A percentile compares a stretch with the other conserved stretches of the same genome.
phyloP scores from a whole-genome alignment of 1,139 yeast genomes.

The Candida smagusa region DNA sequence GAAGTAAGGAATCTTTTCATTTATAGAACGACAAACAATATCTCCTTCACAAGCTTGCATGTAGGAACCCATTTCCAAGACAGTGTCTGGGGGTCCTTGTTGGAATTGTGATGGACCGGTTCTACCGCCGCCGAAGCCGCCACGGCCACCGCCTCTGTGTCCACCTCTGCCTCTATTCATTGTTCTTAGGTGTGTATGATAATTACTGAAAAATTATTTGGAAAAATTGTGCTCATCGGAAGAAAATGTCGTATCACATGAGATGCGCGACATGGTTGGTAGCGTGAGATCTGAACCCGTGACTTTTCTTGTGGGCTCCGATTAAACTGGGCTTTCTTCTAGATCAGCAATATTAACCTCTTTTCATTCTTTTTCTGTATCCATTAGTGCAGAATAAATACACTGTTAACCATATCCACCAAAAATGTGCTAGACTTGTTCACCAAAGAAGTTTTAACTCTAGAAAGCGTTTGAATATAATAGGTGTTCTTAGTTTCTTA shows the following conservation, averaged over 20 bases:
- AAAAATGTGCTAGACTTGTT: no score
- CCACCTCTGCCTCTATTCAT: slow-evolving; percentile 72
- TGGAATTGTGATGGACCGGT: slow-evolving; percentile 53
- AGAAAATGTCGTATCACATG: neutral
- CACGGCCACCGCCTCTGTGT: slow-evolving; percentile 49
- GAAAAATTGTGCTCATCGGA: slow-evolving; percentile 1
- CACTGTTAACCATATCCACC: no score
- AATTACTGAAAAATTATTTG: neutral
- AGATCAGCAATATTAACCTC: no score
- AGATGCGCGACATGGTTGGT: no score
- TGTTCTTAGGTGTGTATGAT: neutral
- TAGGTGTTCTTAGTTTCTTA: no score
- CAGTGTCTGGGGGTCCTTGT: slow-evolving; percentile 92
- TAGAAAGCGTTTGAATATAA: no score
- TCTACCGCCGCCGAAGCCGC: slow-evolving; percentile 35
- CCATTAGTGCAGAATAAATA: no score
- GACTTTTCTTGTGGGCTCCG: no score
- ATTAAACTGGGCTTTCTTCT: no score
- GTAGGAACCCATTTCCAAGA: slow-evolving; percentile 91
- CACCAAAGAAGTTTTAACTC: no score
- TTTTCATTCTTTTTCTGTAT: no score
- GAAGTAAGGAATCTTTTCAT: slow-evolving; percentile 93
- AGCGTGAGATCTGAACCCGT: no score
- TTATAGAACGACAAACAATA: slow-evolving; percentile 92
- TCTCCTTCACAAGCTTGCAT: slow-evolving; percentile 95